Evolutionary conservation across 257 asterid genomes (phyloP).

Genomic region (Coffea eugenioides): DNA sequence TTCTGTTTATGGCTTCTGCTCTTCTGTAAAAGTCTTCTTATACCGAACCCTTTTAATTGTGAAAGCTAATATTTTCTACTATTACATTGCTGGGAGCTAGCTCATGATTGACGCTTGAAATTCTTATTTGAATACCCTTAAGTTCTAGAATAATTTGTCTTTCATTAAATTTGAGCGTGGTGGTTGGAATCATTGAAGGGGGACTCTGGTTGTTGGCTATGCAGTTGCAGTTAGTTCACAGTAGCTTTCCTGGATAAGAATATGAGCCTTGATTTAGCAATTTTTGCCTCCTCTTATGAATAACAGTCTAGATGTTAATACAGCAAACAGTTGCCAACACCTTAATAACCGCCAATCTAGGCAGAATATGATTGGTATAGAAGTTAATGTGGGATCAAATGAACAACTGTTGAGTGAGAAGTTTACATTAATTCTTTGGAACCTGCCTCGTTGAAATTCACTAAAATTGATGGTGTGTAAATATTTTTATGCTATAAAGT

Average conservation of each 20-base stretch:
- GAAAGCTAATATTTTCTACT: background rate
- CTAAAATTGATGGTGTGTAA: background rate
- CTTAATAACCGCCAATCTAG: background rate
- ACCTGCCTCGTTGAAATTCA: background rate
- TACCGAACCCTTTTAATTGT: background rate
- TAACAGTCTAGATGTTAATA: background rate
- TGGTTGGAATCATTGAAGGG: slow-evolving; percentile 34
- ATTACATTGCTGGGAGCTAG: background rate
- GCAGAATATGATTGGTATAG: background rate
- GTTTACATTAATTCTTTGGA: background rate
- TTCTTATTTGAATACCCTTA: slow-evolving; percentile 23
- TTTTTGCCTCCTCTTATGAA: background rate
- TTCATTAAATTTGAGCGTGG: slow-evolving; percentile 34
- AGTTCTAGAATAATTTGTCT: slow-evolving; percentile 31
- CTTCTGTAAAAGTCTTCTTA: background rate
- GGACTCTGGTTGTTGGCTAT: slow-evolving; percentile 25
- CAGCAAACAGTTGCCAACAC: background rate
- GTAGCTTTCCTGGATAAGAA: slow-evolving; percentile 15
- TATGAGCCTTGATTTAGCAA: slow-evolving; percentile 4
- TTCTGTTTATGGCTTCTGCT: background rate
- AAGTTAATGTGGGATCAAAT: background rate
- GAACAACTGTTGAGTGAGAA: background rate
- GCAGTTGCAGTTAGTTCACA: slow-evolving; percentile 26
- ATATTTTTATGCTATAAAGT: background rate
- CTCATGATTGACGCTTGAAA: slow-evolving; percentile 4